Base-by-base conservation (phyloP, 192 early-diverging fungal genomes). In the Phlyctochytrium bullatum region DNA sequence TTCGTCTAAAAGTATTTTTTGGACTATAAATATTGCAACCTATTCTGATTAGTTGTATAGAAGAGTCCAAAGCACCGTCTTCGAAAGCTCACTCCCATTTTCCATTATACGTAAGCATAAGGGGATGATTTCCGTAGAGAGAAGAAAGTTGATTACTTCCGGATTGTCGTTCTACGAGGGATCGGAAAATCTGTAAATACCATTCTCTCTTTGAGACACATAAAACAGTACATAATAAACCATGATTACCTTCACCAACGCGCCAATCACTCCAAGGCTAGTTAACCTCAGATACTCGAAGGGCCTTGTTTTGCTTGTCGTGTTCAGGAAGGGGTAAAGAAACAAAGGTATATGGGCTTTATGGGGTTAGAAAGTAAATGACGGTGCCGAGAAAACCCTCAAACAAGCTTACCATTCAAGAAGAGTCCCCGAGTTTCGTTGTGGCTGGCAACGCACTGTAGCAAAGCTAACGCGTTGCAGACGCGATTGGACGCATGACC, bases 51-150 rank as follows among this genome's bases (percentile, higher is more conserved):
- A 61, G 3, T 34, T 61, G 60, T 30, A 6, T 10, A 58, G 28
- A n/a, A 31, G 25, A 29, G 29, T 1, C 28, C 24, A 20, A 36
- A 29, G 17, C 72, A 83, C 96, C 31, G 94, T 96, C 72, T 98
- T 98, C 64, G 92, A 95, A 36, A 97, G 86, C 71, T 98, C 96
- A 69, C 87, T 90, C 34, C 96, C 96, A 64, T 91, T 93, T 72
- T 98, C 96, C 93, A 98, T 96, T 68, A 98, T 98, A 65, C 96
- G 89, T n/a, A 98, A 79, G 73, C 95, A 97, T 23, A 98, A 87
- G 0, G 96, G 96, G 65, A 98, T 90, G 66, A 98, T 97, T 80
- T 98, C 96, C 34, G 96, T 97, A 23, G 91, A 91, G 2, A 98
- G 82, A 62, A 98, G 82, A 69, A 97, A 98, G 33, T 87, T 89